These are phyloP conservation scores for Annona squamosa DNA, from an alignment of 164 flowering plant species.

Conservation along the genomic window DNA sequence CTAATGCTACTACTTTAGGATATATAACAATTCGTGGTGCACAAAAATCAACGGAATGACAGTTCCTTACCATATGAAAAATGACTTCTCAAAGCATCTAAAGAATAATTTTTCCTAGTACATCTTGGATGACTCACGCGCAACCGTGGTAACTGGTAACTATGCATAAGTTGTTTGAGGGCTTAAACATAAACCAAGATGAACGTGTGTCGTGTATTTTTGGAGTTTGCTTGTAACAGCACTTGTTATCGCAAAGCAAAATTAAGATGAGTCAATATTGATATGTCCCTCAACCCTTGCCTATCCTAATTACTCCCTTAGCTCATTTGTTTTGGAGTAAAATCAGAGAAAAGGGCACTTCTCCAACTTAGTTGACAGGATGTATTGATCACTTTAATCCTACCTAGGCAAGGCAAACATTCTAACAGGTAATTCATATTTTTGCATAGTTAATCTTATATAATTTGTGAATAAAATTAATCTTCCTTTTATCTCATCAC, in stretches of 20 bases:
- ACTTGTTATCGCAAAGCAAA: not conserved
- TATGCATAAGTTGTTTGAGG: not conserved
- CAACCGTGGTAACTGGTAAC: not conserved
- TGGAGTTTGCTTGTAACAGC: not conserved
- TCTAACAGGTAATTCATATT: no score
- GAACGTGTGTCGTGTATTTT: no score
- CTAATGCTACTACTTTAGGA: no score
- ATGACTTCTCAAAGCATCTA: not conserved
- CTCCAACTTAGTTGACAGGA: no score
- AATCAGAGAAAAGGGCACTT: no score
- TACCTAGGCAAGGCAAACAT: no score
- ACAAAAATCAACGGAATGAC: not conserved
- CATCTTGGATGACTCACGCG: not conserved
- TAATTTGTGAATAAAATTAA: no score
- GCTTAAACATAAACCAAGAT: not conserved
- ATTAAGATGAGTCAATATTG: not conserved
- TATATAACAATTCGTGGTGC: no score
- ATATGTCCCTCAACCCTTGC: not conserved
- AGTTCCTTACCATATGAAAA: not conserved
- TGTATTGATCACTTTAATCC: no score
- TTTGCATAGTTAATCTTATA: no score
- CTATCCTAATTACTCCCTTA: not conserved
- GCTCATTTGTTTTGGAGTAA: no score
- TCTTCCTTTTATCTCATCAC: no score
- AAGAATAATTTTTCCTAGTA: not conserved